Percentiles rank a stretch among this genome's conserved stretches.
phyloP scores from a whole-genome alignment of 176 grass and related monocot species.

The Ensete ventricosum region DNA sequence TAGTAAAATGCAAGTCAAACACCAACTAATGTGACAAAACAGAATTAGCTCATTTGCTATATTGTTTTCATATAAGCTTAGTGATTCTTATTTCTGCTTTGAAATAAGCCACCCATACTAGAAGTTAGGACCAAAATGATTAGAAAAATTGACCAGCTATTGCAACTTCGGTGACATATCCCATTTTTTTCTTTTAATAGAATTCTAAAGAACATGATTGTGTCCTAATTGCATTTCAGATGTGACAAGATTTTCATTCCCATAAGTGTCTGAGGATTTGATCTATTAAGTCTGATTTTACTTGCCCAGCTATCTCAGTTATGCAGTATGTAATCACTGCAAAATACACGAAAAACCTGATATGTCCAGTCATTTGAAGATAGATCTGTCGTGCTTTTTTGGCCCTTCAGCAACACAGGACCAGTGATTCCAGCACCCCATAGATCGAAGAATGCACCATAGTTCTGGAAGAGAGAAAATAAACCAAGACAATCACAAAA shows the following conservation, averaged over 20 bases:
- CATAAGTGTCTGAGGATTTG: neutral
- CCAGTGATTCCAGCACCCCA: slow-evolving; percentile 83
- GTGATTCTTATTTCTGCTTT: no score
- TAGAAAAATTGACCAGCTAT: no score
- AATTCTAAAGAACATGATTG: no score
- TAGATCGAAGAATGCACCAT: slow-evolving; percentile 92
- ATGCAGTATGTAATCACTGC: neutral
- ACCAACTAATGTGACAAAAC: no score
- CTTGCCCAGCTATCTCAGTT: neutral
- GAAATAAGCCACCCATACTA: no score
- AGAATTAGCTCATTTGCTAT: no score
- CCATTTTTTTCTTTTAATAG: no score
- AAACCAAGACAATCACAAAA: neutral
- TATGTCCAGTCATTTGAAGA: slow-evolving; percentile 83
- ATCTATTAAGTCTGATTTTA: neutral
- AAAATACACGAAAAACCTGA: slow-evolving; percentile 38
- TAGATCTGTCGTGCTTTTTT: slow-evolving; percentile 41
- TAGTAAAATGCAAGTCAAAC: no score
- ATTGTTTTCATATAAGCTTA: no score
- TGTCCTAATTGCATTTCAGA: neutral
- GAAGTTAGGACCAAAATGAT: no score
- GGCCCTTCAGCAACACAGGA: slow-evolving; percentile 72
- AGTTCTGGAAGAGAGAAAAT: slow-evolving; percentile 46
- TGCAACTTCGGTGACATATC: no score
- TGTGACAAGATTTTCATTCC: neutral